A percentile compares a stretch with the other conserved stretches of the same genome.
Evolutionary conservation across 306 rosid species (phyloP).

Genomic region (Vigna reflexopilosa): DNA sequence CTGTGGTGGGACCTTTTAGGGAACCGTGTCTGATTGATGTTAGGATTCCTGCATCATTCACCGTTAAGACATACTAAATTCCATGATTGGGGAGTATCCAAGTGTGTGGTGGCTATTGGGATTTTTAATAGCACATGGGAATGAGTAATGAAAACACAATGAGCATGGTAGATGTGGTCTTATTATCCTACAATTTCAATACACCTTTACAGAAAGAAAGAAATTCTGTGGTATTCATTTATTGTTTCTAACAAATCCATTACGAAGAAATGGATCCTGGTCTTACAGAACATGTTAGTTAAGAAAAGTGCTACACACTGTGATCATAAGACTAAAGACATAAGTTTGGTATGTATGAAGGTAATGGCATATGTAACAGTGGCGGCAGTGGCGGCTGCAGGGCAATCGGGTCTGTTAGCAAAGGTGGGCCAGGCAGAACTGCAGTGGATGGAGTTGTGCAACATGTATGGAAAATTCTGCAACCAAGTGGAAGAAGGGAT

Average conservation of each 20-base stretch:
- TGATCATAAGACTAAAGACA: not conserved
- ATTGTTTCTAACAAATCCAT: not conserved
- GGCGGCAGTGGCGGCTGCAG: constrained; percentile 71
- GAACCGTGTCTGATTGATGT: constrained; percentile 1
- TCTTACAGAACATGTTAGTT: not conserved
- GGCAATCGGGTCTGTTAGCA: constrained; percentile 69
- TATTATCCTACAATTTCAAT: constrained; percentile 26
- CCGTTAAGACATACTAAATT: constrained; percentile 33
- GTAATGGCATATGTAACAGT: constrained; percentile 79
- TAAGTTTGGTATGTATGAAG: constrained; percentile 45
- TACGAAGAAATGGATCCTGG: not conserved
- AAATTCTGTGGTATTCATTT: not conserved
- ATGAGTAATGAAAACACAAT: constrained; percentile 8
- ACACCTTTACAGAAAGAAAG: constrained; percentile 8
- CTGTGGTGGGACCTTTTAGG: constrained; percentile 31
- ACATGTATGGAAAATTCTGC: constrained; percentile 86
- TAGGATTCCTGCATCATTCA: not conserved
- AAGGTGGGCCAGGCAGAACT: constrained; percentile 82
- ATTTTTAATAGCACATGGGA: constrained; percentile 14
- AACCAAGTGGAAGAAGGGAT: constrained; percentile 88
- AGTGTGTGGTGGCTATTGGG: constrained; percentile 32
- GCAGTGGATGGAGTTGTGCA: constrained; percentile 81
- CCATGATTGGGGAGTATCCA: not conserved
- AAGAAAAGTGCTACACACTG: not conserved
- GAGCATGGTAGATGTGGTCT: constrained; percentile 22